These are phyloP conservation scores for Tolypocladium tropicale DNA, from an alignment of 2,329 filamentous ascomycete genomes.

Conservation along the genomic window DNA sequence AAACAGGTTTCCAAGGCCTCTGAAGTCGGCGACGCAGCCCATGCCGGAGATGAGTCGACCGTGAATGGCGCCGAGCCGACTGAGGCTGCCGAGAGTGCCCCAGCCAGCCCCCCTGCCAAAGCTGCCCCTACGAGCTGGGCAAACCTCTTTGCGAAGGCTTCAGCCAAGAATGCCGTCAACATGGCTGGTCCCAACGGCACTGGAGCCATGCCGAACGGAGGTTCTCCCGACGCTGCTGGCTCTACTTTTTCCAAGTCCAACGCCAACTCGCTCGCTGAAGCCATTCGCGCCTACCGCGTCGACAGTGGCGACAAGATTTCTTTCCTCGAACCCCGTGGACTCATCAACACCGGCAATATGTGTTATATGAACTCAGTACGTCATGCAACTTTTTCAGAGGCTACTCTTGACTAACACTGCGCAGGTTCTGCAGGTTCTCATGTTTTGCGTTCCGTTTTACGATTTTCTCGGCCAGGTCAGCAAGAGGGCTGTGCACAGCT, in stretches of 20 bases:
- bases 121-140: conserved; percentile 28
- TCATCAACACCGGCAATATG: conserved; percentile 97
- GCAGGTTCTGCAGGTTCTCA: conserved; percentile 86
- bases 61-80: conserved; percentile 13
- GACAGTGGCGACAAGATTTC: conserved; percentile 55
- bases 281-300: conserved; percentile 63
- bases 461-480: conserved; percentile 82
- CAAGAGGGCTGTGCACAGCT: conserved; percentile 75
- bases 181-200: conserved; percentile 16
- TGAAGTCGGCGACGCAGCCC: background rate
- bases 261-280: conserved; percentile 59
- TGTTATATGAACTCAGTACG: conserved; percentile 99
- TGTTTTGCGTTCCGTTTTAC: conserved; percentile 92
- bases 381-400: conserved; percentile 7
- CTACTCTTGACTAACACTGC: background rate
- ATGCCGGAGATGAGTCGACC: conserved; percentile 8
- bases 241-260: conserved; percentile 33
- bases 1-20: conserved; percentile 22
- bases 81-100: conserved; percentile 4
- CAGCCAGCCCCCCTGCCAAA: conserved; percentile 14
- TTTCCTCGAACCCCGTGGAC: conserved; percentile 83
- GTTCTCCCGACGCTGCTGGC: conserved; percentile 9
- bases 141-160: conserved; percentile 25
- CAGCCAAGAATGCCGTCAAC: conserved; percentile 9
- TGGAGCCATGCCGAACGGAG: conserved; percentile 14